These are phyloP conservation scores for Handroanthus guayacan DNA, from an alignment of 257 asterid species.

Conservation along the genomic window DNA sequence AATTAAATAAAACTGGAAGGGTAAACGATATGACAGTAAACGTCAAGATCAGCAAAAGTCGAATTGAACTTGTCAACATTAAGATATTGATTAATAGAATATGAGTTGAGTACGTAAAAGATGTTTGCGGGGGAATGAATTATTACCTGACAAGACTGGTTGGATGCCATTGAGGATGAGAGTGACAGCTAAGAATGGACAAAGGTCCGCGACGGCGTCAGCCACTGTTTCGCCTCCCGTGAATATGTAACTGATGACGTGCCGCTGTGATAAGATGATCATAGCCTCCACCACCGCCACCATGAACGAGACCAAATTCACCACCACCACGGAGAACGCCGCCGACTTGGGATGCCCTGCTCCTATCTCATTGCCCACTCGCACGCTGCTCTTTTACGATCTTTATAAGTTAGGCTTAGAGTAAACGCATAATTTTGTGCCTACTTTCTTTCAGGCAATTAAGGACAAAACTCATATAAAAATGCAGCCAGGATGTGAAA, in stretches of 20 bases:
- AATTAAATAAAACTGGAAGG: not conserved
- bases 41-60: not conserved
- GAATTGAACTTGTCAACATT: not conserved
- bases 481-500: no score
- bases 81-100: not conserved
- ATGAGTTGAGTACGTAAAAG: not conserved
- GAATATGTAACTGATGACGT: conserved; percentile 60
- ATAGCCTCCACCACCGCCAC: conserved; percentile 47
- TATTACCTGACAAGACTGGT: conserved; percentile 65
- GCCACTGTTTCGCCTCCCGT: conserved; percentile 64
- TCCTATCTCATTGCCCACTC: conserved; percentile 71
- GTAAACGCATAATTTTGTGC: no score
- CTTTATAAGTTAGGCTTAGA: not conserved
- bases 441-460: no score
- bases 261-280: conserved; percentile 48
- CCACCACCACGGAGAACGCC: conserved; percentile 55
- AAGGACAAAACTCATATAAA: not conserved
- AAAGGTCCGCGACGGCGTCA: conserved; percentile 63
- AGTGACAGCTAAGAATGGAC: conserved; percentile 64
- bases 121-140: not conserved
- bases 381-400: conserved; percentile 45
- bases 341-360: conserved; percentile 65
- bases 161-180: conserved; percentile 64
- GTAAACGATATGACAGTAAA: not conserved
- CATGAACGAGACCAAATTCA: conserved; percentile 46